These are phyloP conservation scores for Pichia manshurica DNA, from an alignment of 805 yeast genomes.

Conservation along the genomic window DNA sequence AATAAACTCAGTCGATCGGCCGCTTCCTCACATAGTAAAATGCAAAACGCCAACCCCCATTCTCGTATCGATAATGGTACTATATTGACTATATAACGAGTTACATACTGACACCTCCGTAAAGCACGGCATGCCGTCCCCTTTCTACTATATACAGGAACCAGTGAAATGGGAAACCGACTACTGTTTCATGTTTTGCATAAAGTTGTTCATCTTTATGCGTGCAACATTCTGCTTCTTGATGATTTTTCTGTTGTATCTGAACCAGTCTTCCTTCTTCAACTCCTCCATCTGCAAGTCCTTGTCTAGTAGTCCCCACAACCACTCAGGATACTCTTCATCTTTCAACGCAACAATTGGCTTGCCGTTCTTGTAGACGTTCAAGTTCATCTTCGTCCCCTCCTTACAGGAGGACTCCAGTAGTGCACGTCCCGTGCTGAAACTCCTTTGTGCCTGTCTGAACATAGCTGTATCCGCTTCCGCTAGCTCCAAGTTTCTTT, in stretches of 20 bases:
- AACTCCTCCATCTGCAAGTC: slow-evolving; percentile 52
- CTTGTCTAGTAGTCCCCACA: slow-evolving; percentile 78
- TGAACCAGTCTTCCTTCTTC: slow-evolving; percentile 50
- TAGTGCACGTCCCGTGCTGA: slow-evolving; percentile 16
- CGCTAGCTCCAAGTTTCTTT: no score
- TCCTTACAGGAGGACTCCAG: slow-evolving; percentile 52
- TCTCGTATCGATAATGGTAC: no score
- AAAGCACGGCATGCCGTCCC: no score
- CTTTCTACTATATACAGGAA: no score
- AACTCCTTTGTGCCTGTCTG: slow-evolving; percentile 15
- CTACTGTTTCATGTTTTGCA: slow-evolving; percentile 36
- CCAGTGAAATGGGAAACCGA: not conserved
- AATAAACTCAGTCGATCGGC: no score
- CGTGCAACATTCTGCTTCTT: slow-evolving; percentile 60
- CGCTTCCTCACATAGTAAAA: no score
- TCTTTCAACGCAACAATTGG: slow-evolving; percentile 88
- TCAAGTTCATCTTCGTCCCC: slow-evolving; percentile 68
- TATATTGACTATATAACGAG: no score
- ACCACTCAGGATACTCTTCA: slow-evolving; percentile 88
- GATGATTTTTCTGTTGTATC: slow-evolving; percentile 63
- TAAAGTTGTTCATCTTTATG: slow-evolving; percentile 76
- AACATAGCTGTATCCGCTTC: slow-evolving; percentile 2
- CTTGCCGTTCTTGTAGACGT: slow-evolving; percentile 71
- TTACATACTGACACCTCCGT: no score
- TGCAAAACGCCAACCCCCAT: no score